Base-by-base conservation (phyloP, 352 stramenopile genomes). In the Globisporangium alternatum region DNA sequence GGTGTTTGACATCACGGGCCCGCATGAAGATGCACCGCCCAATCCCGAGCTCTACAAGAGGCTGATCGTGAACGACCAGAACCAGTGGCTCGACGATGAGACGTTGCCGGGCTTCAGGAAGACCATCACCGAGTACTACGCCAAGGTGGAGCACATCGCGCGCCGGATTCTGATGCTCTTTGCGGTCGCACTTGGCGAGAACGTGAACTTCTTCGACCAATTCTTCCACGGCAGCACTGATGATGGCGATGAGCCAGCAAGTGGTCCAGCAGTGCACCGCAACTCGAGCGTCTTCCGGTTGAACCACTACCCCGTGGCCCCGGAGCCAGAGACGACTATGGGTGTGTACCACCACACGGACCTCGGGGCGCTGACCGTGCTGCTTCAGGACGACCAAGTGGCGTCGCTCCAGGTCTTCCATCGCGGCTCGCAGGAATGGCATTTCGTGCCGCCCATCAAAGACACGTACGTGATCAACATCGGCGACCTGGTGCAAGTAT, bases 281-380 rank as follows among this genome's bases (percentile, higher is more conserved):
- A 49, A 49, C 43, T 62, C 60, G 17, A 51, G 45, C 2, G 4
- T 51, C 5, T 64, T 97, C 31, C 74, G 91, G 43, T 71, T 95
- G 54, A 98, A 98, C 65, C 85, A 91, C 66, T 98, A 98, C 71
- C 92, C 90, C 5, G 49, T 72, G 0, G 56, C 70, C 13, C 69
- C 69, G 3, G 65, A 78, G 8, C 68, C 71, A 5, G 68, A 61
- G 17, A 56, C 52, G 3, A 69, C 67, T 13, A 78, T 83, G 72
- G 72, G 70, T 28, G 72, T 80, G 17, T 70, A 73, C 57, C 62
- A 74, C 56, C 70, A 83, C 67, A 85, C 76, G 10, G 78, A 87
- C 57, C 59, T 62, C 10, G 78, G 74, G 5, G 76, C 73, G 0
- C 22, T 87, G 3, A 87, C 78, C 0, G 65, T 87, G 56, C 63